These are phyloP conservation scores for Trebouxia sp. DNA, from an alignment of 139 green algal species.

Conservation along the genomic window DNA sequence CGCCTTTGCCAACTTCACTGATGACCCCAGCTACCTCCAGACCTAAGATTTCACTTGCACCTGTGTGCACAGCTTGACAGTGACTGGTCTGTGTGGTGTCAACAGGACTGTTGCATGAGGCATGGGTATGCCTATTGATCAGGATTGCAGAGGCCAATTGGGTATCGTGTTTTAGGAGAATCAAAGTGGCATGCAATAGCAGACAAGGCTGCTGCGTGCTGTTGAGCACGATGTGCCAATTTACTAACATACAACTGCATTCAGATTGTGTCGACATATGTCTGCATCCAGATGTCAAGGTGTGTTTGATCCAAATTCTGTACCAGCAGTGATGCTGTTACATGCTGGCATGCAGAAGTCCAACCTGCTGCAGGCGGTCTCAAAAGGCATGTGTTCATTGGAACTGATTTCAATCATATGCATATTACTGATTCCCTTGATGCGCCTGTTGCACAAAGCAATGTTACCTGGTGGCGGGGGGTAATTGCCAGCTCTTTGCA, in stretches of 20 bases:
- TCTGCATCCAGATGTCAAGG: background rate
- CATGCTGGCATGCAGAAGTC: background rate
- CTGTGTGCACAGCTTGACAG: background rate
- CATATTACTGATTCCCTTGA: background rate
- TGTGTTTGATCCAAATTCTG: too few relatives aligned
- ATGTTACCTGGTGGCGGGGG: conserved; percentile 20
- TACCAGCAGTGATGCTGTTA: background rate
- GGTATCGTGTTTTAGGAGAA: too few relatives aligned
- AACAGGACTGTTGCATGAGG: background rate
- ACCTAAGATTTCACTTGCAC: conserved; percentile 8
- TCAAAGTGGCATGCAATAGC: too few relatives aligned
- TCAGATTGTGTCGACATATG: too few relatives aligned
- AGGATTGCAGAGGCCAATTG: too few relatives aligned
- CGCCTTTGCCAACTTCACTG: conserved; percentile 6
- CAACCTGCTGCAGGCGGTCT: background rate
- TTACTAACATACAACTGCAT: too few relatives aligned
- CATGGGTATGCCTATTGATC: background rate
- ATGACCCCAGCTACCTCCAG: conserved; percentile 24
- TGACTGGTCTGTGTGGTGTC: background rate
- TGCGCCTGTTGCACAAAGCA: background rate
- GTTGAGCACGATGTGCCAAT: too few relatives aligned
- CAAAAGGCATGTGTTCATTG: background rate
- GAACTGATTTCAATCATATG: background rate
- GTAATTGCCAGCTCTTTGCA: conserved; percentile 27
- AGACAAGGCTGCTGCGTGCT: too few relatives aligned